phyloP scores from a whole-genome alignment of 805 yeast genomes.

The Wickerhamomyces ciferrii region DNA sequence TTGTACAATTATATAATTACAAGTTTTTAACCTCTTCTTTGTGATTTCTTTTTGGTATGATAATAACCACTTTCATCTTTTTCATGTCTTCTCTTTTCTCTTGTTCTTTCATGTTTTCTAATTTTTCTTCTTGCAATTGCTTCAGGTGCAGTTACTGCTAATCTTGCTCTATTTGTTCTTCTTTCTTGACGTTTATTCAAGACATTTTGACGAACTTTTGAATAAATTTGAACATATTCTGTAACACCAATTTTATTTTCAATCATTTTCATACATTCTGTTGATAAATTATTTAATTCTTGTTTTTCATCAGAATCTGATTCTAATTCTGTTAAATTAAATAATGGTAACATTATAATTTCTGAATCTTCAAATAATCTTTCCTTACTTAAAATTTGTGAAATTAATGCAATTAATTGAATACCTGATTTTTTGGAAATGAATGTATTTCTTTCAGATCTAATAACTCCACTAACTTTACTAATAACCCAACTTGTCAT shows the following conservation, averaged over 20 bases:
- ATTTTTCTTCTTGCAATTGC: constrained; percentile 73
- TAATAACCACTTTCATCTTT: constrained; percentile 77
- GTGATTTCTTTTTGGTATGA: constrained; percentile 52
- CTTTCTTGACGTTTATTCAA: constrained; percentile 67
- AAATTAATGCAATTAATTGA: constrained; percentile 62
- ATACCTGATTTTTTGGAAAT: constrained; percentile 63
- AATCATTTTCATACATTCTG: constrained; percentile 64
- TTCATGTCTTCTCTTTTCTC: constrained; percentile 71
- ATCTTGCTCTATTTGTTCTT: constrained; percentile 65
- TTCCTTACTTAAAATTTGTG: constrained; percentile 42
- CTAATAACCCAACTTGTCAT: constrained; percentile 58
- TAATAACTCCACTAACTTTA: constrained; percentile 57
- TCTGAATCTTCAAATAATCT: constrained; percentile 39
- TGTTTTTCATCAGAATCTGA: constrained; percentile 39
- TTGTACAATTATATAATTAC: background rate
- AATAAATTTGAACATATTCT: constrained; percentile 54
- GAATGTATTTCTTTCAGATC: constrained; percentile 56
- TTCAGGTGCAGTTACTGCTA: constrained; percentile 77
- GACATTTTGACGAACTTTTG: constrained; percentile 59
- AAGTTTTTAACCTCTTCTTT: constrained; percentile 11
- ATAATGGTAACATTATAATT: constrained; percentile 50
- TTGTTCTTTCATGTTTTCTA: constrained; percentile 66
- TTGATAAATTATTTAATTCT: constrained; percentile 47
- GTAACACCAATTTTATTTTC: constrained; percentile 69
- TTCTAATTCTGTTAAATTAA: constrained; percentile 39